phyloP scores from a whole-genome alignment of 441 rosid species.

The Manihot esculenta region DNA sequence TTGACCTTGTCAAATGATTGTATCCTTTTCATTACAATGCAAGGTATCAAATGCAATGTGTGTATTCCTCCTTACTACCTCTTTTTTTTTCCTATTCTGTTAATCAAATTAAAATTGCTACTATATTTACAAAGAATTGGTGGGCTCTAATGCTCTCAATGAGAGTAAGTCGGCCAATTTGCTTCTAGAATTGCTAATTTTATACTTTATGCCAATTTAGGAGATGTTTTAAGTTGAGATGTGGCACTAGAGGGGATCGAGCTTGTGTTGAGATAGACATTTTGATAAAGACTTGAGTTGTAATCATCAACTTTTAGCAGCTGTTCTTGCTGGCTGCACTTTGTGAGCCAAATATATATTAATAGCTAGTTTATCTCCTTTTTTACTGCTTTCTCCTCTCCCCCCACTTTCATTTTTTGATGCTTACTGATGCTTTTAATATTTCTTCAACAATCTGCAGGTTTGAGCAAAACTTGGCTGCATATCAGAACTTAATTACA shows the following conservation, averaged over 20 bases:
- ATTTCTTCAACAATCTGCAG: constrained; percentile 42
- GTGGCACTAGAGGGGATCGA: too few species aligned
- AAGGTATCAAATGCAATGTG: not conserved
- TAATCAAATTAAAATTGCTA: not conserved
- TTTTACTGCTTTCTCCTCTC: constrained; percentile 3
- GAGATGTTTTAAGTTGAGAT: not conserved
- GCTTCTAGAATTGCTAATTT: not conserved
- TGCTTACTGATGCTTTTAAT: constrained; percentile 11
- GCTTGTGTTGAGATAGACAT: too few species aligned
- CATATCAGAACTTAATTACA: constrained; percentile 89
- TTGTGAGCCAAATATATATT: not conserved
- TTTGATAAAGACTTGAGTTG: not conserved
- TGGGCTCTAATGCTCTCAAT: not conserved
- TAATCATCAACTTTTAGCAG: not conserved
- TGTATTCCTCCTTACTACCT: not conserved
- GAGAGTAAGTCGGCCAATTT: not conserved
- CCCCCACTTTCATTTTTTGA: constrained; percentile 3
- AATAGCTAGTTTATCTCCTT: not conserved
- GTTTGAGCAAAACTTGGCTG: constrained; percentile 81
- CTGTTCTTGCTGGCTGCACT: not conserved
- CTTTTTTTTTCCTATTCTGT: not conserved
- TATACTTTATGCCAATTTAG: not conserved
- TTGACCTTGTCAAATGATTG: not conserved
- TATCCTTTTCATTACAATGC: not conserved
- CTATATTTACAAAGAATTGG: not conserved